A percentile compares a stretch with the other conserved stretches of the same genome.
phyloP scores from a whole-genome alignment of 768 basidiomycete genomes.

The Postia placenta region DNA sequence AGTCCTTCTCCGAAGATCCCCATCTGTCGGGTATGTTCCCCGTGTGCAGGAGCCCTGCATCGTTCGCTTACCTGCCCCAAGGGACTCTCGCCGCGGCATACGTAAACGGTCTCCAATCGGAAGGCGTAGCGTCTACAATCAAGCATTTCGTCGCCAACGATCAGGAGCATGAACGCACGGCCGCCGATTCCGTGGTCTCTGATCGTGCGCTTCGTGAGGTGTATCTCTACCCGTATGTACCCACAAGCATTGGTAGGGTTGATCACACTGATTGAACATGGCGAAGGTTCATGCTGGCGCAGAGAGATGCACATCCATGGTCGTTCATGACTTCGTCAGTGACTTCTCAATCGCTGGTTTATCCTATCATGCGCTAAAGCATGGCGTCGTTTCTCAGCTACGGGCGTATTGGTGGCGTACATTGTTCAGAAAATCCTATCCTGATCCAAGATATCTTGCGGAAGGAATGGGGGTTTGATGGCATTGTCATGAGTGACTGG shows the following conservation, averaged over 20 bases:
- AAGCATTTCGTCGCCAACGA: conserved; percentile 75
- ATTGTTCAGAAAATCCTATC: conserved; percentile 36
- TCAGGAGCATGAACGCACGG: conserved; percentile 65
- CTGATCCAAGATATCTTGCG: conserved; percentile 39
- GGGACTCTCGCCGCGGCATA: conserved; percentile 60
- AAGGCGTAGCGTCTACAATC: conserved; percentile 64
- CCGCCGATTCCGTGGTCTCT: conserved; percentile 57
- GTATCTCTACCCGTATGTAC: conserved; percentile 60
- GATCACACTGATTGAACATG: neutral
- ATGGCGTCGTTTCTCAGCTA: no score
- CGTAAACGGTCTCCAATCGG: conserved; percentile 59
- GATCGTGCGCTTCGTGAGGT: conserved; percentile 64
- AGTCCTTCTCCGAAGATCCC: conserved; percentile 71
- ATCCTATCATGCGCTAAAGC: no score
- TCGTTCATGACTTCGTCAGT: conserved; percentile 62
- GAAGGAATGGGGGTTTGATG: conserved; percentile 44
- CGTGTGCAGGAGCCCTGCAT: neutral
- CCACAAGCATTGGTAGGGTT: neutral
- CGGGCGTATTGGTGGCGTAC: conserved; percentile 37
- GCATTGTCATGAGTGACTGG: conserved; percentile 45
- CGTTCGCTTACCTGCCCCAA: conserved; percentile 13
- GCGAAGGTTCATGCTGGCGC: conserved; percentile 62
- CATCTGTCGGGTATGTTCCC: conserved; percentile 45
- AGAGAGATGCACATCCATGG: conserved; percentile 53
- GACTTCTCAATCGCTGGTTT: conserved; percentile 3